Base-by-base conservation (phyloP, 768 basidiomycete species). In the Cantharellus anzutake region DNA sequence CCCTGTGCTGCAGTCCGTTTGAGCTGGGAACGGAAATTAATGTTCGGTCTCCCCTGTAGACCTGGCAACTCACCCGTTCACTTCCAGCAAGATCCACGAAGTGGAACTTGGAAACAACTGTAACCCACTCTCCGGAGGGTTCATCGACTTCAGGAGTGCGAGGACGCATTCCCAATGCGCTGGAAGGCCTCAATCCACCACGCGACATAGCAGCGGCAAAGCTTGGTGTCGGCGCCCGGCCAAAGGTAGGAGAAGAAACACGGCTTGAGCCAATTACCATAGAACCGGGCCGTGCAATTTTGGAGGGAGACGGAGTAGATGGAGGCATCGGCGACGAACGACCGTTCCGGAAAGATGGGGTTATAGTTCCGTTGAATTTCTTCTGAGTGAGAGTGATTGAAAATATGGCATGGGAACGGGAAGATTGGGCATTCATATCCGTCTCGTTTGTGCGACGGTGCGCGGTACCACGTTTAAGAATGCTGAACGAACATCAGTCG, bases 321-420 rank as follows among this genome's bases (percentile, higher is more conserved):
- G 80, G 79, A 4, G 84, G 86, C 7, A 85, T 73, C 0, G 87
- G 88, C 29, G 86, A 86, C 4, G 85, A 77, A 2, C 61, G 51
- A 29, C 61, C 61, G 34, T 5, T 56, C 2, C 86, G 85, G 56
- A 86, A 79, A 40, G 84, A 80, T 2, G 85, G 84, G 2, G 75
- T 77, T 14, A 11, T 37, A 29, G 80, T 76, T 35, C 91, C 90
- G 41, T 78, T 76, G 67, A 74, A 89, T 70, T 84, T 91, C 75
- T 85, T 89, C 72, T 97, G 94, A 2, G 82, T 87, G 59, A 99
- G 75, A 7, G 90, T 96, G 58, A 99, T 75, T 42, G 94, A 97
- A 72, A 99, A 98, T 70, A 99, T 98, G 63, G 96, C 96, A 78
- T 99, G 96, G 38, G 91, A 96, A 60, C 96, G 85, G 44, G 94